Conservation (phyloP, 805 yeast genomes). For the Komagataella pastoris region DNA sequence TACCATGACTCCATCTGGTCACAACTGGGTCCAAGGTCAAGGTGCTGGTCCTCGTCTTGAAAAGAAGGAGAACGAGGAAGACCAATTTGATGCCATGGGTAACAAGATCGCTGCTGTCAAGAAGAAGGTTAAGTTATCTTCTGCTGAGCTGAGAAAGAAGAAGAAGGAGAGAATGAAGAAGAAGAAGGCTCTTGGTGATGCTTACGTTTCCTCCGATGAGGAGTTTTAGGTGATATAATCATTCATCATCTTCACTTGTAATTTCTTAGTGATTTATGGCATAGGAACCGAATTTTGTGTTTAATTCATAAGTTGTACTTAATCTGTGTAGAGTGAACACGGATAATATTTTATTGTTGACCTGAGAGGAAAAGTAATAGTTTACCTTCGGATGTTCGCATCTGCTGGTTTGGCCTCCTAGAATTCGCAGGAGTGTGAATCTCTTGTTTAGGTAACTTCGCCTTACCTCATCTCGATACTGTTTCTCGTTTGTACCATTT, state of each 20-base stretch:
- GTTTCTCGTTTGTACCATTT: neutral
- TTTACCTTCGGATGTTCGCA: neutral
- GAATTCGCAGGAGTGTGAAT: neutral
- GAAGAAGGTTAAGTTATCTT: constrained; percentile 95
- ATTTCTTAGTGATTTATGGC: neutral
- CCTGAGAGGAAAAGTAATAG: constrained; percentile 15
- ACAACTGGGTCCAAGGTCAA: constrained; percentile 99
- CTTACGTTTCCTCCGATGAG: constrained; percentile 96
- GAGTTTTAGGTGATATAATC: constrained; percentile 37
- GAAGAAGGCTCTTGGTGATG: constrained; percentile 99
- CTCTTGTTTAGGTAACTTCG: neutral
- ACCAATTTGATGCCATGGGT: constrained; percentile 99
- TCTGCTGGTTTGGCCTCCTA: neutral
- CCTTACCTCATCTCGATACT: neutral
- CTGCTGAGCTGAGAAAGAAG: constrained; percentile 99
- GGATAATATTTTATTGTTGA: constrained; percentile 1
- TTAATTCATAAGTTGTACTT: neutral
- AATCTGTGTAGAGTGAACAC: neutral
- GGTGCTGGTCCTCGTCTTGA: constrained; percentile 99
- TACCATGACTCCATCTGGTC: constrained; percentile 99
- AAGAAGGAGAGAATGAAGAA: constrained; percentile 99
- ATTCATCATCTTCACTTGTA: neutral
- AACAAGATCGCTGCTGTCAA: constrained; percentile 94
- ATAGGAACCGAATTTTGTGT: neutral
- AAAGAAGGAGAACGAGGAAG: constrained; percentile 95